Base-by-base conservation (phyloP, 495 filamentous ascomycete genomes). In the Pseudoneurospora amorphoporcata region DNA sequence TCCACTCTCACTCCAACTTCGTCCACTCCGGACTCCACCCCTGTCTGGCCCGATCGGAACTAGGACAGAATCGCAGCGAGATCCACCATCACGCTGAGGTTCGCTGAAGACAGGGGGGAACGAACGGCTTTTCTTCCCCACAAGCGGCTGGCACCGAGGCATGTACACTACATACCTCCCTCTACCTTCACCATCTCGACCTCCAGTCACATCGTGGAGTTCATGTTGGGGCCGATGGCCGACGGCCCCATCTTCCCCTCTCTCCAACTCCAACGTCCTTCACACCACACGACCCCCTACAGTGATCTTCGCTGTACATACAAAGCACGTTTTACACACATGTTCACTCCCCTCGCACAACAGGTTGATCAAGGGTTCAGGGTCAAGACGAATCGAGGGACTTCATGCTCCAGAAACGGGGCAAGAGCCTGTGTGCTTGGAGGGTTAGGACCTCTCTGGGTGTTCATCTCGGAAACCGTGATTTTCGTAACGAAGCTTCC, bases 211-310 rank as follows among this genome's bases (percentile, higher is more conserved):
- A 41, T 71, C 35, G 41, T 42, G 37, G 72, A 69, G 68, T 70
- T 68, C 23, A 29, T 47, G 19, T 43, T 73, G 74, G 78, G 75
- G 77, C 78, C 78, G 77, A 75, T 77, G 75, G 78, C 72, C 77
- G 76, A 76, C 78, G 77, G 78, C 72, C 77, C 78, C 78, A 61
- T 70, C 70, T 71, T 78, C 70, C 75, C 75, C 74, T 43, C 68
- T 71, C 69, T 69, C 72, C 71, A 72, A 71, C 41, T 58, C 61
- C 12, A 61, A 35, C 53, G 29, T 37, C 72, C 70, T 70, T 69
- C 69, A 23, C 41, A 53, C 72, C 41, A 65, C 58, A 69, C 40
- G n/a, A 17, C 14, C 42, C 71, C 72, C 69, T 70, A 69, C 53
- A 35, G 29, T 16, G 53, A 61, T 61, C 53, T 61, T 61, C 53